Evolutionary conservation across 1,284 basidiomycete species (phyloP), one percentile per base, ranked within the genome.

Genomic region (Omphalotus olearius): DNA sequence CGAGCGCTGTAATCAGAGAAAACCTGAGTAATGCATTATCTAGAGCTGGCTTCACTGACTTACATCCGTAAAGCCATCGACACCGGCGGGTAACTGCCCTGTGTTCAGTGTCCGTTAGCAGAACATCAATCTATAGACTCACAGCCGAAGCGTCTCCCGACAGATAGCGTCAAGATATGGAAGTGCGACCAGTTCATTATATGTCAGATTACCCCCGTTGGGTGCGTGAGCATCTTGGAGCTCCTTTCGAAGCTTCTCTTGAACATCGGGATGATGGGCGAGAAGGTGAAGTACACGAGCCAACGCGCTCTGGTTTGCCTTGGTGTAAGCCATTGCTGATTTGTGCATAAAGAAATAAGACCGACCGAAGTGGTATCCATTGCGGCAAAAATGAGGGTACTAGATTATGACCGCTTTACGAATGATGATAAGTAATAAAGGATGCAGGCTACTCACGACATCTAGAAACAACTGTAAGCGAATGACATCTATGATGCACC

Each of bases 81-180:
- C 2, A 50, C 4, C 68, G 67, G 1, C 67, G 68, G 4, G 71
- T 74, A 51, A 70, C 73, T 49, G 63, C 39, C 4, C 9, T 38
- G 65, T 69, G 41, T 65, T 69, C 55, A 73, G 68, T 20, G 71
- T 63, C 1, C 73, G 16, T 2, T 14, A 42, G 6, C 16, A 56
- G 6, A 66, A 66, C 26, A 68, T 72, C 51, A 38, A 17, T 25
- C 3, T 7, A 3, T 17, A 13, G 44, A 45, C 64, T 50, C 40
- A 66, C 61, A 70, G 47, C 39, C 69, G 57, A 18, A 70, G 52
- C 1, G 69, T 69, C 51, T 70, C 68, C 11, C 64, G 59, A 42
- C 62, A 61, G n/a, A 69, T 57, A 0, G 68, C 68, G 50, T 72
- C 70, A 37, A 72, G 54, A 50, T 64, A 67, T 0, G 69, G 69